Conservation (phyloP, 306 rosid genomes). For the Lotus japonicus region DNA sequence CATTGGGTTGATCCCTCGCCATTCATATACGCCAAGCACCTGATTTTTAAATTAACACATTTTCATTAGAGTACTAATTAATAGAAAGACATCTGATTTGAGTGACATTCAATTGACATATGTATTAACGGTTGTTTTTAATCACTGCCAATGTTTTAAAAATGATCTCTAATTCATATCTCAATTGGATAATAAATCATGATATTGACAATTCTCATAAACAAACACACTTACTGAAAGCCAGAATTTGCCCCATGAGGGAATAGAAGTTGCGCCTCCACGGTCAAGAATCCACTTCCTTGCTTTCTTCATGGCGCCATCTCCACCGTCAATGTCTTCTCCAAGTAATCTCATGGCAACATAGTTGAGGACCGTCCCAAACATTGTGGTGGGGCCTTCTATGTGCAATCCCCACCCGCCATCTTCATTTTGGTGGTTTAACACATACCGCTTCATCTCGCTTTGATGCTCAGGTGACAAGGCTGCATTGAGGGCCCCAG, state of each 20-base stretch:
- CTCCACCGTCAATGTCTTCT: slow-evolving; percentile 40
- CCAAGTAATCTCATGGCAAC: slow-evolving; percentile 59
- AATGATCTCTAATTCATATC: too few relatives aligned
- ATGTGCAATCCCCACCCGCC: slow-evolving; percentile 93
- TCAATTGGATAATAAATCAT: too few relatives aligned
- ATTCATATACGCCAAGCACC: slow-evolving; percentile 75
- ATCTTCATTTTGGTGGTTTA: slow-evolving; percentile 72
- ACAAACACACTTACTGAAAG: slow-evolving; percentile 42
- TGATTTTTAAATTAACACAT: background rate
- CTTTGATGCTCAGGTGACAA: slow-evolving; percentile 36
- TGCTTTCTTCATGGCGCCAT: slow-evolving; percentile 45
- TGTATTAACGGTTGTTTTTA: too few relatives aligned
- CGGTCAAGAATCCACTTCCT: slow-evolving; percentile 67
- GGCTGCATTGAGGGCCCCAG: slow-evolving; percentile 34
- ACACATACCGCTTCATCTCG: slow-evolving; percentile 55
- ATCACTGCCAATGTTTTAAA: too few relatives aligned
- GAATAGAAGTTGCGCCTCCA: slow-evolving; percentile 55
- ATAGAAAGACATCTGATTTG: too few relatives aligned
- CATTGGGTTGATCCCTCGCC: slow-evolving; percentile 63
- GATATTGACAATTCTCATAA: too few relatives aligned
- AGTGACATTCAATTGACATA: too few relatives aligned
- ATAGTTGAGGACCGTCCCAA: slow-evolving; percentile 53
- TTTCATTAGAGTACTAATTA: too few relatives aligned
- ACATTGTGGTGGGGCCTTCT: slow-evolving; percentile 75
- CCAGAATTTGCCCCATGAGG: slow-evolving; percentile 85